Evolutionary conservation across 1,284 basidiomycete species (phyloP).

Genomic region (Ustilago lituana): DNA sequence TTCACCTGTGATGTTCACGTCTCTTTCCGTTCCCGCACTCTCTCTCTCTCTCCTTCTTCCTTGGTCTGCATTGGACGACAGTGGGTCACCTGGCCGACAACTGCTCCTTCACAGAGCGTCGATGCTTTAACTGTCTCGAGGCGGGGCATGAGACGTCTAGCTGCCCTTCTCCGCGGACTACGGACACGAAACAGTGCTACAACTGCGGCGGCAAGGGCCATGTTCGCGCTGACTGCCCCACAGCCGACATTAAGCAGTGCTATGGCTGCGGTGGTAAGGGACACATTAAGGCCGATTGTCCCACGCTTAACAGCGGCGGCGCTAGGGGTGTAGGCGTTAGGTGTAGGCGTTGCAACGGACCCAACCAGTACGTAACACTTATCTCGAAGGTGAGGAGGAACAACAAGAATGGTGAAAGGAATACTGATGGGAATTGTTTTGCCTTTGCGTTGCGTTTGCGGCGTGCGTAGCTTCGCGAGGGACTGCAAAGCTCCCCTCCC

Average conservation of each 20-base stretch:
- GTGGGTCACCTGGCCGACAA: slow-evolving; percentile 55
- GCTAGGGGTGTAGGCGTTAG: slow-evolving; percentile 7
- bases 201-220: slow-evolving; percentile 48
- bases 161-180: slow-evolving; percentile 39
- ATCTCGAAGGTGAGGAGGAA: no score
- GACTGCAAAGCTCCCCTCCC: slow-evolving; percentile 32
- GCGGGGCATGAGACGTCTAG: slow-evolving; percentile 43
- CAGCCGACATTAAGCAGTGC: slow-evolving; percentile 9
- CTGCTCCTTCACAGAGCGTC: slow-evolving; percentile 44
- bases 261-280: slow-evolving; percentile 28
- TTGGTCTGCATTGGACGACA: not conserved
- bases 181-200: slow-evolving; percentile 52
- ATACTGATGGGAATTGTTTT: no score
- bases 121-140: slow-evolving; percentile 55
- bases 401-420: no score
- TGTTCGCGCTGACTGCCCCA: slow-evolving; percentile 44
- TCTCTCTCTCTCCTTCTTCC: not conserved
- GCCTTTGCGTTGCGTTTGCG: slow-evolving; percentile 2
- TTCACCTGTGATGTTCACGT: no score
- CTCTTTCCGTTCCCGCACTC: not conserved
- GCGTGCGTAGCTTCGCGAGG: slow-evolving; percentile 15
- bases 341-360: slow-evolving; percentile 36
- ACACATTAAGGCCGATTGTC: slow-evolving; percentile 12
- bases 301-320: not conserved
- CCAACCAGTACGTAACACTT: slow-evolving; percentile 22